Percentiles rank a stretch among this genome's conserved stretches.
These are phyloP conservation scores for Picea glauca DNA, from an alignment of 75 land plant species.

Conservation along the genomic window DNA sequence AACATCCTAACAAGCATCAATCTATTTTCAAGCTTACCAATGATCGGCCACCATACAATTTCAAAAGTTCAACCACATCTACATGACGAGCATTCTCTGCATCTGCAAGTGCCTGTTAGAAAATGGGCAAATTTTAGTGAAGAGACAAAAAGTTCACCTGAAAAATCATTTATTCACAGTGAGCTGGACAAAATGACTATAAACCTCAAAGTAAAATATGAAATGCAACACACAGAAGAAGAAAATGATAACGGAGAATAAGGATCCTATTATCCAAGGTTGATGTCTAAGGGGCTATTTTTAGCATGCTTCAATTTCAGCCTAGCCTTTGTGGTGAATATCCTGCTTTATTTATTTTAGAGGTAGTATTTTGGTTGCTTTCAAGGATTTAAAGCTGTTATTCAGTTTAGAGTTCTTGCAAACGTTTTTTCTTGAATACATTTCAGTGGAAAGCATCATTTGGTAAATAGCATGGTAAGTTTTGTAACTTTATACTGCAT, in stretches of 20 bases:
- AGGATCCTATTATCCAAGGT: neutral
- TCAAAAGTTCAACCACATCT: slow-evolving; percentile 52
- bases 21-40: slow-evolving; percentile 18
- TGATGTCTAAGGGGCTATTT: neutral
- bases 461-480: neutral
- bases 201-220: neutral
- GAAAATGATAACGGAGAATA: neutral
- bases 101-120: slow-evolving; percentile 74
- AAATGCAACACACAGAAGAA: neutral
- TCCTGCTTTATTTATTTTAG: neutral
- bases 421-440: neutral
- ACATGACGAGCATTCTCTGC: slow-evolving; percentile 65
- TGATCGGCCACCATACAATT: slow-evolving; percentile 56
- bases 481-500: neutral
- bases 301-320: neutral
- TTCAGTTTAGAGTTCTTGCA: neutral
- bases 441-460: neutral
- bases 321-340: neutral
- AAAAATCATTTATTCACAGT: neutral
- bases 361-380: neutral
- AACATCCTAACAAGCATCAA: neutral
- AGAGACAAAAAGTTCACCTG: neutral
- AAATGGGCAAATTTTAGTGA: neutral
- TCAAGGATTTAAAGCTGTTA: neutral
- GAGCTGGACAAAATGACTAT: neutral